Base-by-base conservation (phyloP, 208 protist species). In the Trypanosoma scelopori region DNA sequence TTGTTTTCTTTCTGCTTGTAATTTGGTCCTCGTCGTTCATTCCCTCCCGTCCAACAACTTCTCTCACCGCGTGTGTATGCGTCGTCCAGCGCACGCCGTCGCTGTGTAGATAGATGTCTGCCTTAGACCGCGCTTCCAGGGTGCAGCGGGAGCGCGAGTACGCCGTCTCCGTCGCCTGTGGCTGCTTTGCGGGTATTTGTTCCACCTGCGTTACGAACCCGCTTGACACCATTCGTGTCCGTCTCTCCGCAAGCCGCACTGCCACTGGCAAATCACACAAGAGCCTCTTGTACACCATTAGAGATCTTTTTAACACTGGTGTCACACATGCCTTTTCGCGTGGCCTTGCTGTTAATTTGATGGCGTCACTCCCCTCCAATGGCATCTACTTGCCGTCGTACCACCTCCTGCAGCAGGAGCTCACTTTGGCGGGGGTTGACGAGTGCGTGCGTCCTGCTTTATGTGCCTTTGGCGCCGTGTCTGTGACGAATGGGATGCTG, bases 171-270 rank as follows among this genome's bases (percentile, higher is more conserved):
- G 79, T 94, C 27, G 77, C 86, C 12, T 85, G 85, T 2, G 91
- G 91, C 41, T 85, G 87, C 51, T 87, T 96, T 27, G 86, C 91
- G 9, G 91, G 91, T n/a, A 59, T 92, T 0, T 93, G 84, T 65
- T 94, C 87, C n/a, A 96, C 91, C 0, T 87, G 77, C 42, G 83
- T 90, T 13, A 94, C 85, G 13, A 96, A 96, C 77, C 91, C 91
- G 3, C 84, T 96, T 16, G 91, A 96, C 69, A 93, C 87, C 12
- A 87, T 96, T 35, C 91, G 91, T 52, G 86, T 93, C 42, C 85
- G 91, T 28, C 79, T 96, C 25, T 87, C 83, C 1, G 69, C 86
- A 0, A 84, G 82, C 23, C 77, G 87, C 13, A 53, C 65, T 3
- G 87, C 86, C n/a, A 93, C 88, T n/a, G 87, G 87, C 15, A 87